These are phyloP conservation scores for Paraphoma chrysanthemicola DNA, from an alignment of 2,329 filamentous ascomycete species.

Conservation along the genomic window DNA sequence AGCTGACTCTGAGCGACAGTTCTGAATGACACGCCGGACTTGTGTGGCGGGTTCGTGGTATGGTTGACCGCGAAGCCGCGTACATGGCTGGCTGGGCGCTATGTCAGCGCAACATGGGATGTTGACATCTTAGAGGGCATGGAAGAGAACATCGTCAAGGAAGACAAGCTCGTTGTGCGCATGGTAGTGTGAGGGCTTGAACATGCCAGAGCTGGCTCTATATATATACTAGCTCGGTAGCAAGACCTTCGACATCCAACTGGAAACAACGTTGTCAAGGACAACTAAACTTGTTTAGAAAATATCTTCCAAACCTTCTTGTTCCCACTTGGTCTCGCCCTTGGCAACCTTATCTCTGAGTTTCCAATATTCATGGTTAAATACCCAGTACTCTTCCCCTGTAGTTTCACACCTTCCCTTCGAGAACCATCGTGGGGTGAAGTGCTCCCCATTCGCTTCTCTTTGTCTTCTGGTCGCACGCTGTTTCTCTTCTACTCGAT, in stretches of 20 bases:
- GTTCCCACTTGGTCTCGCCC: slow-evolving; percentile 69
- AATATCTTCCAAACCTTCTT: slow-evolving; percentile 72
- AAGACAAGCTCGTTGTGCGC: neutral
- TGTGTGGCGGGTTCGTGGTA: neutral
- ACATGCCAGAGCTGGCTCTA: neutral
- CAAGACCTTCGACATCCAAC: too few species aligned
- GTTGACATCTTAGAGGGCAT: neutral
- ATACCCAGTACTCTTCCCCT: slow-evolving; percentile 89
- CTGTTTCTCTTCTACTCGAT: slow-evolving; percentile 90
- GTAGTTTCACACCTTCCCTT: slow-evolving; percentile 77
- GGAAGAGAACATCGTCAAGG: neutral
- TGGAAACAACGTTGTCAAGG: too few species aligned
- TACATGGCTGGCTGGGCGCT: neutral
- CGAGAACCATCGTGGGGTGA: slow-evolving; percentile 83
- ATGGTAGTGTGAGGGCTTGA: neutral
- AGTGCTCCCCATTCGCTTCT: slow-evolving; percentile 82
- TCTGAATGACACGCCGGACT: neutral
- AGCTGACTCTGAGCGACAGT: neutral
- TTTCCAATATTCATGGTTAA: slow-evolving; percentile 88
- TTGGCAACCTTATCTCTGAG: slow-evolving; percentile 70
- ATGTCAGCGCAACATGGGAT: neutral
- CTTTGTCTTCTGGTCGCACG: slow-evolving; percentile 74
- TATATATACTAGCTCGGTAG: too few species aligned
- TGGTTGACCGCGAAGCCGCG: neutral
- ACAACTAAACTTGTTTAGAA: slow-evolving; percentile 62